phyloP scores from a whole-genome alignment of 805 yeast species.

The Wickerhamomyces pijperi region DNA sequence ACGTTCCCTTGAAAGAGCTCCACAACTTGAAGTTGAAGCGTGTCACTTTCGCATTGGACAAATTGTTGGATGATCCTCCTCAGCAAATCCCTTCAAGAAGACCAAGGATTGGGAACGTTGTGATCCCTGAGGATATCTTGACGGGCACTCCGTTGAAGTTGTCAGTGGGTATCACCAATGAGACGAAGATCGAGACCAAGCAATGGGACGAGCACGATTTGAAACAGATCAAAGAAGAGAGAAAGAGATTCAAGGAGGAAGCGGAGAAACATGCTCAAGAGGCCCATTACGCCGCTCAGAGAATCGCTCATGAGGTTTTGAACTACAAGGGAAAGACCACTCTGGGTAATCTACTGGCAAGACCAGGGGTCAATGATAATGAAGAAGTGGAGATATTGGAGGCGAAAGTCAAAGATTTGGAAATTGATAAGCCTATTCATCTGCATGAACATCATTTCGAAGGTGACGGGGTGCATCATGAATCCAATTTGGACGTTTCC shows the following conservation, averaged over 20 bases:
- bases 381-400: constrained; percentile 10
- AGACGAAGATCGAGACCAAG: constrained; percentile 18
- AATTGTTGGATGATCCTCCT: constrained; percentile 73
- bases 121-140: constrained; percentile 54
- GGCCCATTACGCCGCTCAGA: constrained; percentile 61
- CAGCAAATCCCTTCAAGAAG: constrained; percentile 86
- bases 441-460: constrained; percentile 45
- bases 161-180: constrained; percentile 56
- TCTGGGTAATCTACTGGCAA: neutral
- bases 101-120: constrained; percentile 73
- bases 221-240: constrained; percentile 47
- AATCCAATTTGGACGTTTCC: constrained; percentile 19
- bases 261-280: constrained; percentile 66
- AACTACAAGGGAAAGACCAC: constrained; percentile 24
- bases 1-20: constrained; percentile 21
- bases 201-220: constrained; percentile 29
- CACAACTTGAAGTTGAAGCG: constrained; percentile 35
- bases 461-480: constrained; percentile 16
- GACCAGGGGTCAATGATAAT: constrained; percentile 8
- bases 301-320: constrained; percentile 57
- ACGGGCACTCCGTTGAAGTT: constrained; percentile 49
- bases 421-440: constrained; percentile 67
- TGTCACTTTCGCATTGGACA: constrained; percentile 70
- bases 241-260: constrained; percentile 41
- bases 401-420: constrained; percentile 22